phyloP scores from a whole-genome alignment of 108 stramenopile species.

The Pseudonitzschia pungens region DNA sequence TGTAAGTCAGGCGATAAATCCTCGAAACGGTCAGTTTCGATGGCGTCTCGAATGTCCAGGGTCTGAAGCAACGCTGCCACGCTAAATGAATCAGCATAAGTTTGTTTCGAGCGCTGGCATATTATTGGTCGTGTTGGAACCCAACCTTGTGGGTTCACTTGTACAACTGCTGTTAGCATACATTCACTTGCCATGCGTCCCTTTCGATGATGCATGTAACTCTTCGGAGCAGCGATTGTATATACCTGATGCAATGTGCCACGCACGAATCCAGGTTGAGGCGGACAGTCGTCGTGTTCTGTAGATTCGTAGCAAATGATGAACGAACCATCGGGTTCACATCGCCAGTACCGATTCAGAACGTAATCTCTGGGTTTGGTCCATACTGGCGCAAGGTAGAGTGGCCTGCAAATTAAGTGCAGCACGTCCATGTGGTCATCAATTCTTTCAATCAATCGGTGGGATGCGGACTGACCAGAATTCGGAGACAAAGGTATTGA shows the following conservation, averaged over 20 bases:
- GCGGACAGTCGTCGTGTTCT: constrained; percentile 76
- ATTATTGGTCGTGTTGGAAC: constrained; percentile 57
- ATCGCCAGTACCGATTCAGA: constrained; percentile 86
- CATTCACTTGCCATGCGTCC: constrained; percentile 53
- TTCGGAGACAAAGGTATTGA: constrained; percentile 38
- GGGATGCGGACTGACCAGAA: constrained; percentile 70
- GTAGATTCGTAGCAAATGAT: constrained; percentile 81
- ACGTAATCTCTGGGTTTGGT: constrained; percentile 89
- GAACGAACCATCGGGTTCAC: constrained; percentile 87
- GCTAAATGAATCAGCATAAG: constrained; percentile 79
- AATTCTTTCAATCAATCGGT: constrained; percentile 79
- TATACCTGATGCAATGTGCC: constrained; percentile 85
- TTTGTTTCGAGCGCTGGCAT: constrained; percentile 51
- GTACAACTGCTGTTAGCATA: constrained; percentile 79
- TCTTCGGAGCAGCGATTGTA: constrained; percentile 72
- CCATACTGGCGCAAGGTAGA: constrained; percentile 89
- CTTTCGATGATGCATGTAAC: constrained; percentile 12
- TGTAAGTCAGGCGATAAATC: constrained; percentile 45
- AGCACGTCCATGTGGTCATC: constrained; percentile 91
- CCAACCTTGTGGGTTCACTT: constrained; percentile 93
- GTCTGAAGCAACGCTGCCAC: constrained; percentile 79
- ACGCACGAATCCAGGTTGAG: constrained; percentile 67
- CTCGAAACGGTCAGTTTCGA: constrained; percentile 73
- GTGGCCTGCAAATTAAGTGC: constrained; percentile 77
- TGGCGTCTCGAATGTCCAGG: constrained; percentile 81